Base-by-base conservation (phyloP, 208 protist genomes). In the Spongospora subterranea region DNA sequence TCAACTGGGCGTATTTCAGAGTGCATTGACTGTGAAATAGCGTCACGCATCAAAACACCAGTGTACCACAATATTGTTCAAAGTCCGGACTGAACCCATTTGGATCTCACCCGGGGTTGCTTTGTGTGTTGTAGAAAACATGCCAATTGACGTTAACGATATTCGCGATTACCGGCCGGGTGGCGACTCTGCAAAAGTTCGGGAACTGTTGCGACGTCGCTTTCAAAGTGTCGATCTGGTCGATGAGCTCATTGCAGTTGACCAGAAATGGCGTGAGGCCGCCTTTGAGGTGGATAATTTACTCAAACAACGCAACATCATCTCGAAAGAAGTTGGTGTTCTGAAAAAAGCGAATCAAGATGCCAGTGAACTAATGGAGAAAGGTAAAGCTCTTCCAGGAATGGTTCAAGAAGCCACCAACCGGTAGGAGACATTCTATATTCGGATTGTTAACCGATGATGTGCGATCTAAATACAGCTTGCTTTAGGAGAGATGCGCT, bases 81-180 rank as follows among this genome's bases (percentile, higher is more conserved):
- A n/a, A n/a, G n/a, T n/a, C n/a, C n/a, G n/a, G n/a, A n/a, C n/a
- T n/a, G 13, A 60, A 24, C 50, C 50, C 13, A 60, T 60, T 60
- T 60, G 13, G 13, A 60, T 29, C 6, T 60, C 24, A 24, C 24
- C 6, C 50, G 24, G 24, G 13, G 50, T 60, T 60, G 24, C 50
- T 24, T 60, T 24, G 24, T 60, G 13, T 29, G 13, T 60, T 24
- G 6, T 24, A 6, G 6, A 20, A n/a, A 82, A 40, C 71, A 82
- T 82, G 71, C 71, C 71, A 20, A 82, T 82, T n/a, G 71, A 82
- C 71, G 40, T 82, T n/a, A 82, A 82, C 71, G 71, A 82, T 82
- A 82, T 82, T 82, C 71, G 71, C 71, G 71, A 82, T 35, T 82
- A 82, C n/a, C 6, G 40, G 71, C 50, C 50, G 24, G 71, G 35